A percentile compares a stretch with the other conserved stretches of the same genome.
Conservation (phyloP, 441 rosid species). For the Gossypium gossypioides region DNA sequence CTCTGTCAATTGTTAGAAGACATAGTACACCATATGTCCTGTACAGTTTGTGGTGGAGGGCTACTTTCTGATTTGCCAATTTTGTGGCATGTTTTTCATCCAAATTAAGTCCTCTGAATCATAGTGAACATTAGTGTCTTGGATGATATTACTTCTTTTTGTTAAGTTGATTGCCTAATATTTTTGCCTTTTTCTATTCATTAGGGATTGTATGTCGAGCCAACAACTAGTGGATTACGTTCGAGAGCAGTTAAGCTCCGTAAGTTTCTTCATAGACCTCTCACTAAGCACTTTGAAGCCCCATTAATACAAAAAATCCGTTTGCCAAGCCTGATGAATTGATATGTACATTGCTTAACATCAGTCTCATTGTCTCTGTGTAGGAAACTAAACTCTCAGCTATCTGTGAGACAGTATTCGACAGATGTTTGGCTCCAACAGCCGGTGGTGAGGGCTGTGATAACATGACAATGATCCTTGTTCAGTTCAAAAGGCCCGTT, state of each 20-base stretch:
- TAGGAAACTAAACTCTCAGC: slow-evolving; percentile 45
- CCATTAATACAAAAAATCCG: not conserved
- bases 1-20: not conserved
- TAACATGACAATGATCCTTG: slow-evolving; percentile 58
- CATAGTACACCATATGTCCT: not conserved
- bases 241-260: slow-evolving; percentile 34
- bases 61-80: not conserved
- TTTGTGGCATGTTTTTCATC: not conserved
- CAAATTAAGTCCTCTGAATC: not conserved
- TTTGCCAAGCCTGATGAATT: not conserved
- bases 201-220: slow-evolving; percentile 66
- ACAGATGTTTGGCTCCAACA: slow-evolving; percentile 44
- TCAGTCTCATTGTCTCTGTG: not conserved
- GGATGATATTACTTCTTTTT: not conserved
- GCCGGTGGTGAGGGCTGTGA: slow-evolving; percentile 61
- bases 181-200: not conserved
- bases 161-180: not conserved
- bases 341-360: not conserved
- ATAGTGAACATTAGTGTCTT: not conserved
- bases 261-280: slow-evolving; percentile 13
- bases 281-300: not conserved
- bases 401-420: slow-evolving; percentile 49
- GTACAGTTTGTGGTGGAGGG: not conserved
- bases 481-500: slow-evolving; percentile 36
- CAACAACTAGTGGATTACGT: slow-evolving; percentile 50